These are phyloP conservation scores for Tritrichomonas musculus DNA, from an alignment of 208 protist species.

Conservation along the genomic window DNA sequence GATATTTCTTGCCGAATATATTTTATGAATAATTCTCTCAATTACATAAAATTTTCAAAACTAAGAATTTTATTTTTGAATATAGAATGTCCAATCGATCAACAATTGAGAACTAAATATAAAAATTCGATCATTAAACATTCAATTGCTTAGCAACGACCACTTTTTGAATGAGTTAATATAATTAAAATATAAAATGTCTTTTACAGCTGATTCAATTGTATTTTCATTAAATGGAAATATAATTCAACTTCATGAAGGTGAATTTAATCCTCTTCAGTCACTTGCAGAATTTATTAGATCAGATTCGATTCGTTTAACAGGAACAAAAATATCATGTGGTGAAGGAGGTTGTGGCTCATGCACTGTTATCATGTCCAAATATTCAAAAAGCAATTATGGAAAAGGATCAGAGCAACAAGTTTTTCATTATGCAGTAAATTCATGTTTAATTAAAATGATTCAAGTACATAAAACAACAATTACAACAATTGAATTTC, in stretches of 20 bases:
- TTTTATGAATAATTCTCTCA: too few relatives aligned
- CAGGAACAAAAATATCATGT: background rate
- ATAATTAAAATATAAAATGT: too few relatives aligned
- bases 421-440: slow-evolving; percentile 37
- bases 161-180: too few relatives aligned
- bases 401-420: too few relatives aligned
- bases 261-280: background rate
- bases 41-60: too few relatives aligned
- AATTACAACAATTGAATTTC: slow-evolving; percentile 48
- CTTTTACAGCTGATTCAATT: too few relatives aligned
- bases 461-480: slow-evolving; percentile 32
- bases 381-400: background rate
- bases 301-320: background rate
- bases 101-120: too few relatives aligned
- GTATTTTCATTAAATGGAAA: background rate
- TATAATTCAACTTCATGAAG: background rate
- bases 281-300: background rate
- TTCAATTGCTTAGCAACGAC: too few relatives aligned
- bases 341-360: background rate
- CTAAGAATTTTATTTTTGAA: too few relatives aligned
- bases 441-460: slow-evolving; percentile 44
- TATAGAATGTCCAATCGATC: too few relatives aligned
- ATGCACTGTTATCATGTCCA: slow-evolving; percentile 33
- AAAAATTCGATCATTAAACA: too few relatives aligned
- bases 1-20: too few relatives aligned